phyloP scores from a whole-genome alignment of 192 early-diverging fungal species.

The Chytriomyces sp. region DNA sequence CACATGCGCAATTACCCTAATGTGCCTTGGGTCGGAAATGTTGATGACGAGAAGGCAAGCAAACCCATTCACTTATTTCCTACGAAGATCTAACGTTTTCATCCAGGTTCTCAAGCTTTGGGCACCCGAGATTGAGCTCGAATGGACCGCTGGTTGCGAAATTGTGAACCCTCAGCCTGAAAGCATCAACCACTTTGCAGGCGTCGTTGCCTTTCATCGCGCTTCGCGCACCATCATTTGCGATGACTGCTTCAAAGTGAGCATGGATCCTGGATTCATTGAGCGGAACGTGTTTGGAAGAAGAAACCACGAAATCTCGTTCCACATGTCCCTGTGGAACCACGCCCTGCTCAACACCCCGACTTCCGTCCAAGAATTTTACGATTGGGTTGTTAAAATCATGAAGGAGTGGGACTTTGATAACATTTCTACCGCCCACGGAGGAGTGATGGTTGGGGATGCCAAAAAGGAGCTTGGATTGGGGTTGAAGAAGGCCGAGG shows the following conservation, averaged over 20 bases:
- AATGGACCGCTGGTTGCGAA: conserved; percentile 6
- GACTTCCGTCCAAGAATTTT: neutral
- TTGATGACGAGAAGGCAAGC: neutral
- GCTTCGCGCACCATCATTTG: conserved; percentile 13
- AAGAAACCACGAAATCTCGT: neutral
- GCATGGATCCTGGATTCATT: conserved; percentile 21
- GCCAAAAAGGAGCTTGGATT: neutral
- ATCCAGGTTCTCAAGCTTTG: neutral
- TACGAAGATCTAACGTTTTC: too few relatives aligned
- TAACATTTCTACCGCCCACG: conserved; percentile 17
- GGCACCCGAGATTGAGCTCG: conserved; percentile 4
- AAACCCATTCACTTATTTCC: too few relatives aligned
- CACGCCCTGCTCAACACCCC: neutral
- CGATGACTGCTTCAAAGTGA: conserved; percentile 15
- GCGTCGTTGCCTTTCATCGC: conserved; percentile 15
- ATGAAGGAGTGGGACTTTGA: conserved; percentile 26
- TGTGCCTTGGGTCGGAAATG: conserved; percentile 11
- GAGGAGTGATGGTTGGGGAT: conserved; percentile 11
- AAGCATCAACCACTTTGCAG: conserved; percentile 12
- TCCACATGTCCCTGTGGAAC: neutral
- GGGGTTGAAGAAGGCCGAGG: conserved; percentile 8
- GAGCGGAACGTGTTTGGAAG: neutral
- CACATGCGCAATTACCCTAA: conserved; percentile 15
- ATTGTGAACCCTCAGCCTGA: conserved; percentile 13
- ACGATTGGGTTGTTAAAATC: conserved; percentile 12